A percentile compares a stretch with the other conserved stretches of the same genome.
Conservation (phyloP, 331 rosid genomes). For the Rhamnella rubrinervis region DNA sequence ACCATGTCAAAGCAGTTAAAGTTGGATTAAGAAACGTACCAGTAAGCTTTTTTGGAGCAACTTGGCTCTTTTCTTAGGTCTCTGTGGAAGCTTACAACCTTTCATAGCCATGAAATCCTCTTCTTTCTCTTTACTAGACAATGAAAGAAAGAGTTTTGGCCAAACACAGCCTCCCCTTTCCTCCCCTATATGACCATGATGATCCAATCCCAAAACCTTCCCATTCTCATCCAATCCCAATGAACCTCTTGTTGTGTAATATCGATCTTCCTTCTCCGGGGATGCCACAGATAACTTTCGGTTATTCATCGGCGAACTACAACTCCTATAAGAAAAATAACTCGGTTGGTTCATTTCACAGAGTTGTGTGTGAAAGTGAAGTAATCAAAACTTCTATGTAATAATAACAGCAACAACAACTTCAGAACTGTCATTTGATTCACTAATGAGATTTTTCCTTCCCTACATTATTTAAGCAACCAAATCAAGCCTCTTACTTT, state of each 20-base stretch:
- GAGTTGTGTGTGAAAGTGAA: not conserved
- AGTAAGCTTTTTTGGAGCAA: constrained; percentile 53
- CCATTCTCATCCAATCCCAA: constrained; percentile 48
- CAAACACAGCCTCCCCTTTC: constrained; percentile 33
- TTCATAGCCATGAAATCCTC: constrained; percentile 67
- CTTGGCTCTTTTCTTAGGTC: constrained; percentile 59
- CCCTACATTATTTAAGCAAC: not conserved
- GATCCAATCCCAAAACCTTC: constrained; percentile 40
- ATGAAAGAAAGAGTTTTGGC: constrained; percentile 47
- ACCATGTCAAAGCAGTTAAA: not conserved
- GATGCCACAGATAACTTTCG: constrained; percentile 31
- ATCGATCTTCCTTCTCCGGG: constrained; percentile 58
- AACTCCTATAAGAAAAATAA: constrained; percentile 31
- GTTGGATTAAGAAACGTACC: constrained; percentile 22
- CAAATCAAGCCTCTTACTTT: too few relatives aligned
- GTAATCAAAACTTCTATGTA: not conserved
- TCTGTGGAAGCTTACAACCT: constrained; percentile 58
- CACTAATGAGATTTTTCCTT: not conserved
- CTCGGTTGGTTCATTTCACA: not conserved
- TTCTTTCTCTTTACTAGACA: constrained; percentile 61
- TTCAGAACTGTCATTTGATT: not conserved
- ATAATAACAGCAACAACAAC: too few relatives aligned
- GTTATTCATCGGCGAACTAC: constrained; percentile 17
- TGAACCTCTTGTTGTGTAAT: constrained; percentile 57
- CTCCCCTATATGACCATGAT: constrained; percentile 28